Evolutionary conservation across 768 basidiomycete species (phyloP).

Genomic region (Pisolithus albus): DNA sequence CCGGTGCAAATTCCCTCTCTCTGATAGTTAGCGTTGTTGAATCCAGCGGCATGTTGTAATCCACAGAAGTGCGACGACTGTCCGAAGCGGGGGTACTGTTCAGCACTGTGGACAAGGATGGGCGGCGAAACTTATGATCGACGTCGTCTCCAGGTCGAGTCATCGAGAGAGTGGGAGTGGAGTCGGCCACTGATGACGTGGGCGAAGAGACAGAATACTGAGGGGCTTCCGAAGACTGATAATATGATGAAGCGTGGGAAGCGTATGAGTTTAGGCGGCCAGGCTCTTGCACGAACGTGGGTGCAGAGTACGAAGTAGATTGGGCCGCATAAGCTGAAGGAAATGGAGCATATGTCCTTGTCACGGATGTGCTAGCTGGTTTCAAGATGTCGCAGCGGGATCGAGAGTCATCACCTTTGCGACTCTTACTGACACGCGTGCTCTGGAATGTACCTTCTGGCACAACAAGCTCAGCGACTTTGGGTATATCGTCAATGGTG

Average conservation of each 20-base stretch:
- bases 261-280: slow-evolving; percentile 17
- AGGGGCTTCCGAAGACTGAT: slow-evolving; percentile 18
- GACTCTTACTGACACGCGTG: slow-evolving; percentile 50
- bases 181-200: slow-evolving; percentile 15
- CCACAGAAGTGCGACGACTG: slow-evolving; percentile 7
- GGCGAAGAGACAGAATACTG: slow-evolving; percentile 24
- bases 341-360: slow-evolving; percentile 29
- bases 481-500: slow-evolving; percentile 61
- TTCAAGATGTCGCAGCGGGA: slow-evolving; percentile 27
- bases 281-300: slow-evolving; percentile 18
- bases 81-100: slow-evolving; percentile 6
- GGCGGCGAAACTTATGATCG: slow-evolving; percentile 28
- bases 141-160: slow-evolving; percentile 17
- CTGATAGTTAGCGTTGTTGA: background rate
- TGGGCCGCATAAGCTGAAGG: slow-evolving; percentile 21
- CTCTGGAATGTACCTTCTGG: slow-evolving; percentile 65
- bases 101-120: slow-evolving; percentile 19
- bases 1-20: slow-evolving; percentile 5
- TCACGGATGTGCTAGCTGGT: slow-evolving; percentile 22
- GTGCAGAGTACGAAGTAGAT: slow-evolving; percentile 17
- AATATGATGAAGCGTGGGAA: slow-evolving; percentile 16
- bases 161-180: slow-evolving; percentile 22
- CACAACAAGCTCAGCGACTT: slow-evolving; percentile 52
- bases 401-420: slow-evolving; percentile 37
- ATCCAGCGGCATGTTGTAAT: slow-evolving; percentile 2